phyloP scores from a whole-genome alignment of 306 rosid genomes.

The Clitoria ternatea region DNA sequence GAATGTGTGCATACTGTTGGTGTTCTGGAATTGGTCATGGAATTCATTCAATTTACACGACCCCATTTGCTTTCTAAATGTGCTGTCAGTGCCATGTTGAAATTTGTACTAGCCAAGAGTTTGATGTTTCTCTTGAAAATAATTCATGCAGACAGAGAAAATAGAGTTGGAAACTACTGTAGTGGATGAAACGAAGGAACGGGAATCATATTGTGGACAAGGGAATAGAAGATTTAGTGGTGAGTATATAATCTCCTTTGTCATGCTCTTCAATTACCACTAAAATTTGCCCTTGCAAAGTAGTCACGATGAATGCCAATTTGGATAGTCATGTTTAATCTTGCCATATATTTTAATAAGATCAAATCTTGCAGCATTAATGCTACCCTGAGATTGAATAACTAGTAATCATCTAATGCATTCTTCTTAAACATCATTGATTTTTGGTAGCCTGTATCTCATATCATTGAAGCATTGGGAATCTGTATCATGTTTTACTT shows the following conservation, averaged over 20 bases:
- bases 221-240: constrained; percentile 94
- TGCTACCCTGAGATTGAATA: not conserved
- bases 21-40: not conserved
- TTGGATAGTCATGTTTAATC: constrained; percentile 4
- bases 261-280: not conserved
- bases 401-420: not conserved
- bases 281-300: not conserved
- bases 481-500: not conserved
- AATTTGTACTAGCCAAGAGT: constrained; percentile 11
- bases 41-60: not conserved
- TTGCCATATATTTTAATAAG: not conserved
- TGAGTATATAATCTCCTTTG: constrained; percentile 37
- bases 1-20: not conserved
- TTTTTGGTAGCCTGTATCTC: not conserved
- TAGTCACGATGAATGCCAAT: not conserved
- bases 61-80: not conserved
- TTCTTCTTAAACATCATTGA: not conserved
- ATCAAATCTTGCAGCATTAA: not conserved
- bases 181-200: constrained; percentile 98
- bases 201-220: constrained; percentile 87
- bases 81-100: not conserved
- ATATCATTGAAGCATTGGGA: constrained; percentile 1
- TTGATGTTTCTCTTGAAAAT: constrained; percentile 17
- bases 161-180: constrained; percentile 98
- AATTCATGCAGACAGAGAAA: constrained; percentile 73